Evolutionary conservation across 2,329 filamentous ascomycete species (phyloP), one percentile per base, ranked within the genome.

Genomic region (Neopestalotiopsis sp.): DNA sequence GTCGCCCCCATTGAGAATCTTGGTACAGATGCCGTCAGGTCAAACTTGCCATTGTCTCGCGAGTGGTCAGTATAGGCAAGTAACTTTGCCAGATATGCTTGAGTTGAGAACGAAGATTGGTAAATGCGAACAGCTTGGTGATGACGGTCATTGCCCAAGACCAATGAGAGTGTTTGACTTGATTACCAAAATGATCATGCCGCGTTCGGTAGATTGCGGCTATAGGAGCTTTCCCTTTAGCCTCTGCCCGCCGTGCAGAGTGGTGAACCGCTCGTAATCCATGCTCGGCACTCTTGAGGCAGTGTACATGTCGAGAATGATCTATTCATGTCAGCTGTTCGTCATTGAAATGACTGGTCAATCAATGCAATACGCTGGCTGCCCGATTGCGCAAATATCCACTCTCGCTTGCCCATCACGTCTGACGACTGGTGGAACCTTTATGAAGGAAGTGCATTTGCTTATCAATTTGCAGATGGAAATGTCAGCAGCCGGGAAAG

Each of bases 171-270:
- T n/a, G n/a, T 7, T 40, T 28, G 30, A n/a, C 14, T 49, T 64
- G 61, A 30, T 64, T 28, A 20, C 4, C 6, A n/a, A 64, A 64
- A 4, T 28, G 40, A 64, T 64, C 61, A 20, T 40, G 34, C 20
- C 20, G 61, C 20, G 45, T 28, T 24, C 9, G 20, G 20, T 32
- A 64, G 38, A 64, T 24, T 52, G 42, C 61, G 61, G 61, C 28
- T 64, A 64, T 52, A 64, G 6, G 14, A 49, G 28, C 40, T 24
- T 40, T 13, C 10, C 34, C 40, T 64, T 64, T 52, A 52, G 42
- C 42, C 61, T 52, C 40, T 13, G 34, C 28, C 42, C 61, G 61
- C n/a, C 12, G 42, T 64, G 40, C 61, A 64, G 38, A 49, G 38
- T 64, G 9, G 61, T 38, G 49, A 64, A 38, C 38, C 61, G 61